Base-by-base conservation (phyloP, 106 monocot species). In the Vanilla planifolia region DNA sequence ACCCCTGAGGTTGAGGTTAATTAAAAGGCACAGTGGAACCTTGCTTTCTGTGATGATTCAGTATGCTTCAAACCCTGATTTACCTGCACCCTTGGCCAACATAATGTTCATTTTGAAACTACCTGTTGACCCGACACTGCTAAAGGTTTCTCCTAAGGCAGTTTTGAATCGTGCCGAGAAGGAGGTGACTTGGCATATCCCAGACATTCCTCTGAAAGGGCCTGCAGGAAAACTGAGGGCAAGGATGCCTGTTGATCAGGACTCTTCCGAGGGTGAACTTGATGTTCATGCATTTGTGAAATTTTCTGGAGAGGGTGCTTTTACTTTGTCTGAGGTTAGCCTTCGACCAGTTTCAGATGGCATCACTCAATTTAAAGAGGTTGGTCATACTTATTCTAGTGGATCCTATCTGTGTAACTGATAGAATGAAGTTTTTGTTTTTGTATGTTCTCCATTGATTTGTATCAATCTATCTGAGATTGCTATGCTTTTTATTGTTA, bases 1-100 rank as follows among this genome's bases (percentile, higher is more conserved):
- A 26, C 96, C 96, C 4, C 45, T 96, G 56, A 80, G 96, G 55
- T 68, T 96, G 6, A 86, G 96, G 24, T 74, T 96, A 43, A 71
- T 87, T 43, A 87, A 91, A 74, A 83, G 91, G 16, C 96, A 91
- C 61, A 77, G 53, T 23, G 96, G 96, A 23, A 91, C 83, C 6
- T 62, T 96, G 40, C 79, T 96, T 17, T 81, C 91, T 5, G 87
- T 84, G 24, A 96, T 96, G 96, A 96, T 96, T 40, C 96, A 91
- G 28, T 96, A 88, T 62, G 79, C 79, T 1, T 78, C 87, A 1
- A 96, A 96, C 53, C 91, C 96, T 0, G 72, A 51, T 25, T 73
- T 96, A 37, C 68, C 74, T 11, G 33, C 62, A 25, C 84, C 91
- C 4, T 51, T 96, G 51, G 79, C 41, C 46, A 79, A 91, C 55